Percentiles rank a stretch among this genome's conserved stretches.
Conservation (phyloP, 192 early-diverging fungal species). For the Entrophospora sp. region DNA sequence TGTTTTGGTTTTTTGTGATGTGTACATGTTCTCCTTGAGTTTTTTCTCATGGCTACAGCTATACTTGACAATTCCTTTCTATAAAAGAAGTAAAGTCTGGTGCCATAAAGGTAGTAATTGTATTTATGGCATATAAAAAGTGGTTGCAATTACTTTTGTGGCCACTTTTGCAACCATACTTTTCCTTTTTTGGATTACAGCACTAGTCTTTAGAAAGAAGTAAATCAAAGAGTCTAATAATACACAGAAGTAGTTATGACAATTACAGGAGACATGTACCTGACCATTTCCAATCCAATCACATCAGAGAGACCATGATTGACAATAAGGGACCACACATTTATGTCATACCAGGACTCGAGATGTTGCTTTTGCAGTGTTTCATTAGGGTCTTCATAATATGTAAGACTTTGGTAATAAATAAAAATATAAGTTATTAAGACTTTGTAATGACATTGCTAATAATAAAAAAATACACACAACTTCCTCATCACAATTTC, state of each 20-base stretch:
- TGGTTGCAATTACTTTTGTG: too few relatives aligned
- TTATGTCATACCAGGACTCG: slow-evolving; percentile 18
- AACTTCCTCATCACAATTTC: slow-evolving; percentile 17
- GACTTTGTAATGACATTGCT: background rate
- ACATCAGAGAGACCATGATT: slow-evolving; percentile 16
- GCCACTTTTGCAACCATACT: too few relatives aligned
- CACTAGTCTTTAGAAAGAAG: too few relatives aligned
- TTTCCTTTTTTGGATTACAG: too few relatives aligned
- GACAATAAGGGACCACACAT: slow-evolving; percentile 22
- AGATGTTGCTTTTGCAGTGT: slow-evolving; percentile 18
- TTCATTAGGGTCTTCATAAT: slow-evolving; percentile 16
- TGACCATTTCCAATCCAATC: slow-evolving; percentile 12
- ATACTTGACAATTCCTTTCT: slow-evolving; percentile 5
- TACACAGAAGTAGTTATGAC: background rate
- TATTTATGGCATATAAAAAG: too few relatives aligned
- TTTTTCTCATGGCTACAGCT: background rate
- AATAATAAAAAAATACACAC: slow-evolving; percentile 6
- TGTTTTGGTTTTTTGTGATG: slow-evolving; percentile 1
- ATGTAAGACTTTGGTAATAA: slow-evolving; percentile 15
- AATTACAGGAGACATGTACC: slow-evolving; percentile 14
- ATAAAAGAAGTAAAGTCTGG: slow-evolving; percentile 7
- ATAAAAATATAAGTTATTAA: slow-evolving; percentile 9
- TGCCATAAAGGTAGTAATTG: background rate
- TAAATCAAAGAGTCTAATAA: background rate
- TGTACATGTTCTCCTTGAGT: slow-evolving; percentile 1